These are phyloP conservation scores for Fusarium sororula DNA, from an alignment of 2,329 filamentous ascomycete genomes.

Conservation along the genomic window DNA sequence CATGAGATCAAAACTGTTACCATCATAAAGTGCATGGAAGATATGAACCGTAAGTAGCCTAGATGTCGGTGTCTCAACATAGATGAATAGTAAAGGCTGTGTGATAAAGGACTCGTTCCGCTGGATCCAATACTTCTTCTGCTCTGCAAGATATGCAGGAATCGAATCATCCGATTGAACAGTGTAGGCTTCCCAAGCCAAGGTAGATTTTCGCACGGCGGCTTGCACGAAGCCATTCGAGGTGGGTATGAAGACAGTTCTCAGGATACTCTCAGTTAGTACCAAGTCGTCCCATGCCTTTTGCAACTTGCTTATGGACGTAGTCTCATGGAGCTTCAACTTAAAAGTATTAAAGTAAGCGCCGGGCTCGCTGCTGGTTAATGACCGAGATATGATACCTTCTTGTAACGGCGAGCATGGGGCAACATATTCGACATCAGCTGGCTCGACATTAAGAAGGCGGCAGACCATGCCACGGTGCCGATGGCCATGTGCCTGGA, in stretches of 20 bases:
- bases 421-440: slow-evolving; percentile 74
- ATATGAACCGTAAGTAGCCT: slow-evolving; percentile 69
- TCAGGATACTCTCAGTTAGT: slow-evolving; percentile 68
- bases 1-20: slow-evolving; percentile 76
- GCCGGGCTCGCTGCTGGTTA: slow-evolving; percentile 60
- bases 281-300: slow-evolving; percentile 67
- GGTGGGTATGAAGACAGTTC: slow-evolving; percentile 77
- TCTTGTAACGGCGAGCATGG: slow-evolving; percentile 89
- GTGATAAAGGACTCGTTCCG: slow-evolving; percentile 52
- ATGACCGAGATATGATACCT: slow-evolving; percentile 80
- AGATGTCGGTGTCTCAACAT: slow-evolving; percentile 56
- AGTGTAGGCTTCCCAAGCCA: slow-evolving; percentile 56
- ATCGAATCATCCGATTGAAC: slow-evolving; percentile 44
- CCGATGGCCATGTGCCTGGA: slow-evolving; percentile 71
- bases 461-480: slow-evolving; percentile 63
- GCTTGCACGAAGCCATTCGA: slow-evolving; percentile 81
- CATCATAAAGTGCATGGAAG: slow-evolving; percentile 91
- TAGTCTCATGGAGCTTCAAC: slow-evolving; percentile 59
- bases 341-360: slow-evolving; percentile 83
- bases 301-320: slow-evolving; percentile 60
- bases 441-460: slow-evolving; percentile 58
- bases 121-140: slow-evolving; percentile 61
- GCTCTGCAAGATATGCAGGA: slow-evolving; percentile 46
- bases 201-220: slow-evolving; percentile 57
- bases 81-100: slow-evolving; percentile 39